Evolutionary conservation across 352 stramenopile genomes (phyloP).

Genomic region (Phytophthora ohioensis): DNA sequence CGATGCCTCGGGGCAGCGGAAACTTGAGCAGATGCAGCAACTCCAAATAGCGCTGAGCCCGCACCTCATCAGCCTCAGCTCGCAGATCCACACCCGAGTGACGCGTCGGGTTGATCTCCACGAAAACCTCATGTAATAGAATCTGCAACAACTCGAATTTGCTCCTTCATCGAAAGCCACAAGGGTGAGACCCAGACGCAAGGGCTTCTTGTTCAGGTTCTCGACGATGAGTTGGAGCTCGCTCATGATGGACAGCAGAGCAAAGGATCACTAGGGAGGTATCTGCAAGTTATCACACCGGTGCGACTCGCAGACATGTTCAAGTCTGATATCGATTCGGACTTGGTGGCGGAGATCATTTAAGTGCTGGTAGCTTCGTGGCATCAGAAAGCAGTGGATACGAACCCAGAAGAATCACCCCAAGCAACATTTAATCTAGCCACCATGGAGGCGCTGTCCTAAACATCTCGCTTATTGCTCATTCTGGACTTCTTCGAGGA

Average conservation of each 20-base stretch:
- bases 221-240: constrained; percentile 94
- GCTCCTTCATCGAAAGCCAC: constrained; percentile 95
- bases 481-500: constrained; percentile 79
- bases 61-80: constrained; percentile 78
- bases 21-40: constrained; percentile 96
- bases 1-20: constrained; percentile 74
- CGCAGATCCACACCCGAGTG: constrained; percentile 88
- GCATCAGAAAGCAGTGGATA: constrained; percentile 10
- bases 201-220: constrained; percentile 94
- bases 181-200: constrained; percentile 89
- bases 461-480: constrained; percentile 63
- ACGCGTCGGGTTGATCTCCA: constrained; percentile 83
- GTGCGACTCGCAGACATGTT: constrained; percentile 62
- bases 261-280: constrained; percentile 34
- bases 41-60: constrained; percentile 88
- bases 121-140: constrained; percentile 92
- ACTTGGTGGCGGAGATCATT: constrained; percentile 77
- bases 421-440: constrained; percentile 48
- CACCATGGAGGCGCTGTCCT: constrained; percentile 50
- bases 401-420: constrained; percentile 13
- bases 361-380: constrained; percentile 52
- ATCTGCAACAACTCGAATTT: constrained; percentile 94
- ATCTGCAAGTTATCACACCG: constrained; percentile 66
- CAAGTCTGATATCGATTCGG: constrained; percentile 72
- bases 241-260: constrained; percentile 67